Evolutionary conservation across 2,329 filamentous ascomycete species (phyloP).

Genomic region (Fusarium coffeatum): DNA sequence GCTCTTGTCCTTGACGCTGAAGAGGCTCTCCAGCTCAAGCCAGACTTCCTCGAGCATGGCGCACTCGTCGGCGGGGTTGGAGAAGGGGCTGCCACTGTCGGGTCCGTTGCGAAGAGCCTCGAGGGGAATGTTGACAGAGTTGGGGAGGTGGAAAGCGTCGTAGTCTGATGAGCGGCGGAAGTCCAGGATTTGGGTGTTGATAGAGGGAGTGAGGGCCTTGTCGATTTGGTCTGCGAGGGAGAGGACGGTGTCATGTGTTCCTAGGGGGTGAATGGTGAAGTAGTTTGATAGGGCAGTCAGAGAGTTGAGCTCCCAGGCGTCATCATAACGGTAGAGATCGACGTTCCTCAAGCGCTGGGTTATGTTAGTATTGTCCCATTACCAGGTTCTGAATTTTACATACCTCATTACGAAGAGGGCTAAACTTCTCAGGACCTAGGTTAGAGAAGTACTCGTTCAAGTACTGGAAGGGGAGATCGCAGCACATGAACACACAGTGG

Average conservation of each 20-base stretch:
- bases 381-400: background rate
- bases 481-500: conserved; percentile 70
- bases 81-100: conserved; percentile 46
- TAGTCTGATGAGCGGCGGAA: conserved; percentile 58
- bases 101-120: conserved; percentile 50
- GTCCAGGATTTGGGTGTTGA: conserved; percentile 56
- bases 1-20: conserved; percentile 50
- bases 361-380: conserved; percentile 28
- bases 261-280: conserved; percentile 43
- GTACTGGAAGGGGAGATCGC: conserved; percentile 72
- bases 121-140: conserved; percentile 60
- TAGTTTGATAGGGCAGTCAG: conserved; percentile 54
- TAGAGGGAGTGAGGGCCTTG: conserved; percentile 43
- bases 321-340: conserved; percentile 66
- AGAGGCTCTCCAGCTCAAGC: conserved; percentile 60
- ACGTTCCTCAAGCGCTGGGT: conserved; percentile 59
- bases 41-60: conserved; percentile 60
- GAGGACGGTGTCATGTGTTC: conserved; percentile 42
- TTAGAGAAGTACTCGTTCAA: conserved; percentile 69
- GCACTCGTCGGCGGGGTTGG: conserved; percentile 60
- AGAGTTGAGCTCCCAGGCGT: conserved; percentile 63
- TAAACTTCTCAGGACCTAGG: conserved; percentile 61
- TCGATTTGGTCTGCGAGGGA: conserved; percentile 44
- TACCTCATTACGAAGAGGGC: conserved; percentile 58
- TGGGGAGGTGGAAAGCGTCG: conserved; percentile 57